phyloP scores from a whole-genome alignment of 768 basidiomycete genomes.

The Lactarius sanguifluus region DNA sequence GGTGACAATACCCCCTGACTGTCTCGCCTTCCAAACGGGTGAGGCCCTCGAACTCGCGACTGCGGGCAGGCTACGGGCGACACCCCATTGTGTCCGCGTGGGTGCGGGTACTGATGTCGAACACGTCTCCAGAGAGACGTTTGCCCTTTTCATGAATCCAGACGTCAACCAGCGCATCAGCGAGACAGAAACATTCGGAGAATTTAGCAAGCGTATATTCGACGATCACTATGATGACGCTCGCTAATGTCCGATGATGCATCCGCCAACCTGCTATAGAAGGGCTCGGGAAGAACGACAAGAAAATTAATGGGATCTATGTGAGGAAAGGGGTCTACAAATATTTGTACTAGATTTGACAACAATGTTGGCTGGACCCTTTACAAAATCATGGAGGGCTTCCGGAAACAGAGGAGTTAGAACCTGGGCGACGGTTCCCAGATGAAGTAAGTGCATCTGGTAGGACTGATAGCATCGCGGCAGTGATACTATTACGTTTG shows the following conservation, averaged over 20 bases:
- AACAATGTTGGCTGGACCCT: background rate
- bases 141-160: conserved; percentile 88
- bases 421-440: conserved; percentile 24
- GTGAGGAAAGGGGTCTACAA: background rate
- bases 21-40: conserved; percentile 94
- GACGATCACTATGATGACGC: conserved; percentile 52
- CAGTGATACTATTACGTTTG: conserved; percentile 48
- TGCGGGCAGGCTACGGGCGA: conserved; percentile 75
- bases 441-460: conserved; percentile 28
- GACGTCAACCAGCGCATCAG: conserved; percentile 76
- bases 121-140: conserved; percentile 78
- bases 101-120: conserved; percentile 49
- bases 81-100: conserved; percentile 91
- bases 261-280: conserved; percentile 2
- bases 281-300: background rate
- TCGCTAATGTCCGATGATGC: conserved; percentile 23
- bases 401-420: conserved; percentile 23
- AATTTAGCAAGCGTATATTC: conserved; percentile 85
- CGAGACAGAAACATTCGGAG: conserved; percentile 74
- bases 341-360: background rate
- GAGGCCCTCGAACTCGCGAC: conserved; percentile 94
- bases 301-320: conserved; percentile 16
- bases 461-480: conserved; percentile 29
- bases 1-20: conserved; percentile 81
- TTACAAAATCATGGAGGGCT: conserved; percentile 11